phyloP scores from a whole-genome alignment of 371 early-diverging fungal species.

The Mucor velutinosus region DNA sequence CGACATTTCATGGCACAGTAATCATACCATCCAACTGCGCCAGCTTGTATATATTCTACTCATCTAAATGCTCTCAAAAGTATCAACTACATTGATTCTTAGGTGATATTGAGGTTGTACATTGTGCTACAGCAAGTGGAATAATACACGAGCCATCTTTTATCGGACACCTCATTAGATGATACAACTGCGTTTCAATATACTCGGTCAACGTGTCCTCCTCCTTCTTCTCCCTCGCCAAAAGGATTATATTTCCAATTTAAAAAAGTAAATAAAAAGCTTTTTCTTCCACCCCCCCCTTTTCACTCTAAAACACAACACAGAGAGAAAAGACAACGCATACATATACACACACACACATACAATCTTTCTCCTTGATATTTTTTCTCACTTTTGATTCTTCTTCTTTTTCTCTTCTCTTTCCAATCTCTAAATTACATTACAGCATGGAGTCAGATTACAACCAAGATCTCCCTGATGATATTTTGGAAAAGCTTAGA shows the following conservation, averaged over 20 bases:
- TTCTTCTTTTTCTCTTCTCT: neutral
- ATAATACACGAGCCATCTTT: conserved; percentile 2
- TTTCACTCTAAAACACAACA: neutral
- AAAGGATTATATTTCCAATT: neutral
- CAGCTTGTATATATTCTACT: neutral
- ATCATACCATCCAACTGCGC: neutral
- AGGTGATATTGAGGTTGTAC: neutral
- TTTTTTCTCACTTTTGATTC: neutral
- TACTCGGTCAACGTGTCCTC: neutral
- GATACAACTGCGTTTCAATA: neutral
- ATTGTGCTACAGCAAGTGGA: neutral
- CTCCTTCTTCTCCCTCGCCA: neutral
- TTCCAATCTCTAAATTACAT: neutral
- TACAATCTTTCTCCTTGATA: neutral
- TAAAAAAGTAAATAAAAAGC: neutral
- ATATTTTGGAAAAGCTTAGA: conserved; percentile 53
- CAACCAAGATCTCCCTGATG: conserved; percentile 44
- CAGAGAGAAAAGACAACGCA: neutral
- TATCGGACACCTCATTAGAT: neutral
- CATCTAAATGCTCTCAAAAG: neutral
- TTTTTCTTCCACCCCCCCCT: neutral
- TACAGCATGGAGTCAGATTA: conserved; percentile 29
- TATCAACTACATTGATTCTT: neutral
- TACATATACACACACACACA: too few relatives aligned
- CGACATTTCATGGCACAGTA: neutral